Evolutionary conservation across 306 rosid species (phyloP).

Genomic region (Myrica gale): DNA sequence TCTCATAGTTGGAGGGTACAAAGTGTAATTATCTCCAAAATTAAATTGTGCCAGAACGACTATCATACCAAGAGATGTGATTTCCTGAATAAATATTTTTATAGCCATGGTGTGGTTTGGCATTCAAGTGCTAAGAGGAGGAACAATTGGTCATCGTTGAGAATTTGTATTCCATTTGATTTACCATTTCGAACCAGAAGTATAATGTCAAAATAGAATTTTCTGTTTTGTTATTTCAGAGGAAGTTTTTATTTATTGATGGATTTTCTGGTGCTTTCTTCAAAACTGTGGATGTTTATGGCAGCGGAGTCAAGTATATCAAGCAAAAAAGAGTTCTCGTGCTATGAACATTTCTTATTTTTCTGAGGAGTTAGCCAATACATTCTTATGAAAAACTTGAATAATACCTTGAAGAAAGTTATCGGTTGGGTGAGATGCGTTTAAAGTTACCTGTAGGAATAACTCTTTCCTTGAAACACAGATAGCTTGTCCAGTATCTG

Average conservation of each 20-base stretch:
- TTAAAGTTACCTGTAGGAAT: too few relatives aligned
- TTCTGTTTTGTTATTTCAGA: too few relatives aligned
- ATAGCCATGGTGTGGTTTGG: not conserved
- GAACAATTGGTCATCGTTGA: not conserved
- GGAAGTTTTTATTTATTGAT: too few relatives aligned
- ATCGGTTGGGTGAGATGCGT: too few relatives aligned
- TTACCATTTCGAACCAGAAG: not conserved
- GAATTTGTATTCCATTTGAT: too few relatives aligned
- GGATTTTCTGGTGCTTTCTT: not conserved
- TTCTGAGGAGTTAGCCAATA: not conserved
- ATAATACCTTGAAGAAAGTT: not conserved
- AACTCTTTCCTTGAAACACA: not conserved
- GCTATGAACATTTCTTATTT: not conserved
- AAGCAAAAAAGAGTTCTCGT: not conserved
- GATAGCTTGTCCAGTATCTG: not conserved
- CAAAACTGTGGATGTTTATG: not conserved
- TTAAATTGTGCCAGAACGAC: not conserved
- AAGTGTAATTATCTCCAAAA: too few relatives aligned
- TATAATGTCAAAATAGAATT: too few relatives aligned
- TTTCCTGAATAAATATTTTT: not conserved
- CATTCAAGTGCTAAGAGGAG: not conserved
- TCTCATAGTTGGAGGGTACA: too few relatives aligned
- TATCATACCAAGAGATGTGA: not conserved
- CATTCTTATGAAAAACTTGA: not conserved
- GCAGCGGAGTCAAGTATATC: not conserved